Conservation (phyloP, 176 grass and related monocot genomes). For the Paspalum vaginatum region DNA sequence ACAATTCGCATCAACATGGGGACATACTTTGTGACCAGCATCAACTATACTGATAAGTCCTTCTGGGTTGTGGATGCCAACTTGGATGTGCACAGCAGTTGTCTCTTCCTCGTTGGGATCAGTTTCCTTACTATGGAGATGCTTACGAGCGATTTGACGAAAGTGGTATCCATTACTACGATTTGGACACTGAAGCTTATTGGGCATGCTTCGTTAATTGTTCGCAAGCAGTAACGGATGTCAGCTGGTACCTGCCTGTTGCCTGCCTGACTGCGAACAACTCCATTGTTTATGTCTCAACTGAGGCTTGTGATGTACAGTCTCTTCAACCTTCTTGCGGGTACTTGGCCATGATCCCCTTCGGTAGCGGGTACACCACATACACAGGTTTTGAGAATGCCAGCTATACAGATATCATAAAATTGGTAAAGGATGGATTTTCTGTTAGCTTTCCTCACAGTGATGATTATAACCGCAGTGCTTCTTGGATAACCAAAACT, state of each 20-base stretch:
- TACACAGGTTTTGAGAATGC: background rate
- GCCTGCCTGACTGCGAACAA: constrained; percentile 13
- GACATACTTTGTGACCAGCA: constrained; percentile 41
- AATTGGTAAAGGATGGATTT: background rate
- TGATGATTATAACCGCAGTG: background rate
- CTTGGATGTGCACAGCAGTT: constrained; percentile 17
- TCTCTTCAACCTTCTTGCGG: constrained; percentile 30
- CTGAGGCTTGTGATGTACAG: too few relatives aligned
- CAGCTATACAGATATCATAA: background rate
- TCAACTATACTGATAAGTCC: background rate
- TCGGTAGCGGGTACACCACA: background rate
- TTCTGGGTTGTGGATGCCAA: constrained; percentile 45
- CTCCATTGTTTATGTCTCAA: constrained; percentile 34
- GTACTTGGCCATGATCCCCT: constrained; percentile 29
- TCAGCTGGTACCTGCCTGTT: background rate
- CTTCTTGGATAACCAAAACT: background rate
- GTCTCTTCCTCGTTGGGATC: constrained; percentile 25
- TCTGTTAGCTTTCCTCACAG: background rate
- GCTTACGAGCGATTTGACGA: too few relatives aligned
- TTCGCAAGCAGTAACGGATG: constrained; percentile 1
- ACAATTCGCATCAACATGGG: constrained; percentile 23
- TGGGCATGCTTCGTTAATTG: constrained; percentile 44
- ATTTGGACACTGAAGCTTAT: background rate
- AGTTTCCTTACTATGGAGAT: background rate
- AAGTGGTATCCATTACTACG: too few relatives aligned